These are phyloP conservation scores for Halteria grandinella DNA, from an alignment of 73 alveolate genomes.

Conservation along the genomic window DNA sequence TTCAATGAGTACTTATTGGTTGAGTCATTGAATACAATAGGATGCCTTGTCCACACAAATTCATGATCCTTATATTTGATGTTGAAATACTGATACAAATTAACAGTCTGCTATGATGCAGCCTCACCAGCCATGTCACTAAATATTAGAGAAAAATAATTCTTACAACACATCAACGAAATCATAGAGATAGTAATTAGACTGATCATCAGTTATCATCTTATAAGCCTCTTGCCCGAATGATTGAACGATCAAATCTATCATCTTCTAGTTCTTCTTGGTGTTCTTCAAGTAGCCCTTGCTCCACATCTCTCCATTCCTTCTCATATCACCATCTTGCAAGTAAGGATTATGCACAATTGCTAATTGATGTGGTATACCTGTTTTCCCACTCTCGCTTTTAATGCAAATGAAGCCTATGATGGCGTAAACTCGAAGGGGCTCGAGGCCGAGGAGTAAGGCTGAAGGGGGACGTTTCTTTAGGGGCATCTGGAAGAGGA, in stretches of 20 bases:
- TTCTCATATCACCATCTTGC: constrained; percentile 16
- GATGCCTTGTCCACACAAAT: neutral
- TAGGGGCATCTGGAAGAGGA: neutral
- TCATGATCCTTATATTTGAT: neutral
- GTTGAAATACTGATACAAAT: neutral
- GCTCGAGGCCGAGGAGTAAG: constrained; percentile 1
- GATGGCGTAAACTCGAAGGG: constrained; percentile 14
- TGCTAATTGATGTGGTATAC: constrained; percentile 1
- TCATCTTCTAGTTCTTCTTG: constrained; percentile 32
- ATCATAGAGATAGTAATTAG: constrained; percentile 21
- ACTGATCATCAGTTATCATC: neutral
- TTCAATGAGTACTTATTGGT: neutral
- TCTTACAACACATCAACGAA: constrained; percentile 33
- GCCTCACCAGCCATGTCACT: neutral
- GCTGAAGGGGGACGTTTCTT: constrained; percentile 2
- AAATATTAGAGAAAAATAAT: neutral
- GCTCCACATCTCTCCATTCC: constrained; percentile 40
- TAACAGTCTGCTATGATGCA: constrained; percentile 1
- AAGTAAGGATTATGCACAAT: constrained; percentile 28
- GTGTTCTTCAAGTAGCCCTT: constrained; percentile 9
- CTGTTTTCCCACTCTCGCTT: neutral
- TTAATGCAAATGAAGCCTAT: constrained; percentile 11
- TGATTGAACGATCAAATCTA: neutral
- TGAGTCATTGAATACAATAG: neutral
- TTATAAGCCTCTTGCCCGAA: constrained; percentile 27